Percentiles rank a stretch among this genome's conserved stretches.
Conservation (phyloP, 2,329 filamentous ascomycete species). For the Claviceps cyperi region DNA sequence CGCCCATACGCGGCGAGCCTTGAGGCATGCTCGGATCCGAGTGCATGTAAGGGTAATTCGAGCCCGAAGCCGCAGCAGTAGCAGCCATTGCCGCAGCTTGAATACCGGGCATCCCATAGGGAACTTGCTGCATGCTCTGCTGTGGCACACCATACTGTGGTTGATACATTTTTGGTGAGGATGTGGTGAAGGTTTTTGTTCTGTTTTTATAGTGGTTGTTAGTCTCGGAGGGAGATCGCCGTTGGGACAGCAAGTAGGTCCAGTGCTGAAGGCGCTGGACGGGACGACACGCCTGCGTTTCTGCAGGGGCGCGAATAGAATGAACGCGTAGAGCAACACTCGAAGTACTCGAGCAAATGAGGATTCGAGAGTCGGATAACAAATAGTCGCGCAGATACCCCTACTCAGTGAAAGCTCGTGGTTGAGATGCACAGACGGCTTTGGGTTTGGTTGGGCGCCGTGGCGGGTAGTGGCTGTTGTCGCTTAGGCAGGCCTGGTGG, state of each 20-base stretch:
- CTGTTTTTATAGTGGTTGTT: slow-evolving; percentile 15
- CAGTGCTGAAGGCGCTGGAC: not conserved
- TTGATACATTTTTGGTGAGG: slow-evolving; percentile 52
- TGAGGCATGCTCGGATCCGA: slow-evolving; percentile 54
- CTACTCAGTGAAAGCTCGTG: slow-evolving; percentile 14
- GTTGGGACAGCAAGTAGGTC: not conserved
- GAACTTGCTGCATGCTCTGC: slow-evolving; percentile 49
- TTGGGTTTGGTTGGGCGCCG: slow-evolving; percentile 31
- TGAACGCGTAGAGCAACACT: slow-evolving; percentile 3
- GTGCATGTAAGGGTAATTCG: slow-evolving; percentile 57
- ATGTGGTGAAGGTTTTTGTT: slow-evolving; percentile 26
- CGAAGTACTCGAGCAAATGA: slow-evolving; percentile 5
- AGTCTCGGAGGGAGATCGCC: not conserved
- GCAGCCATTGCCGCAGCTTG: slow-evolving; percentile 87
- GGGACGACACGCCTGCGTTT: slow-evolving; percentile 2
- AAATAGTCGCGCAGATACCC: slow-evolving; percentile 11
- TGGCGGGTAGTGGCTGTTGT: slow-evolving; percentile 18
- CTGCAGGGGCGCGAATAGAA: slow-evolving; percentile 9
- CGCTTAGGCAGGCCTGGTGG: slow-evolving; percentile 23
- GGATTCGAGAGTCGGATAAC: slow-evolving; percentile 7
- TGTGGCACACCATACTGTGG: slow-evolving; percentile 61
- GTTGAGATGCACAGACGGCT: slow-evolving; percentile 21
- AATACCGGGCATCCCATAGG: slow-evolving; percentile 65
- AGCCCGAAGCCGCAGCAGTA: slow-evolving; percentile 80
- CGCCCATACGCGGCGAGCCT: slow-evolving; percentile 64